Percentiles rank a stretch among this genome's conserved stretches.
Evolutionary conservation across 2,329 filamentous ascomycete genomes (phyloP).

Genomic region (Colletotrichum godetiae): DNA sequence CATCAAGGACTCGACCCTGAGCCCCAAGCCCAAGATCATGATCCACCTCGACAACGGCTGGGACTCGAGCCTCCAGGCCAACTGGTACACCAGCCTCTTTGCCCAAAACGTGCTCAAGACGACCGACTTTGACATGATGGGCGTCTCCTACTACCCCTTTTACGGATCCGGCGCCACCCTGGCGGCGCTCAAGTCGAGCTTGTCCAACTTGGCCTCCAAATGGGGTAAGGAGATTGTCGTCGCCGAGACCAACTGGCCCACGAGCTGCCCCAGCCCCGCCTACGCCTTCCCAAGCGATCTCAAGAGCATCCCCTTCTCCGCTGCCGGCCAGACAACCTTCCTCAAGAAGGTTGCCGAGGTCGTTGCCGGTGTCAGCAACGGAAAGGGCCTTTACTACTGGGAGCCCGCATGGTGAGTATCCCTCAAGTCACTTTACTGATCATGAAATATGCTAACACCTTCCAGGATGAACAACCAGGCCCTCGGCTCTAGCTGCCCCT

Average conservation of each 20-base stretch:
- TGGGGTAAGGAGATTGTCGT: conserved; percentile 77
- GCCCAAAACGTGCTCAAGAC: conserved; percentile 59
- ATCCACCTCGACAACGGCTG: conserved; percentile 83
- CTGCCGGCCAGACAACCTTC: conserved; percentile 71
- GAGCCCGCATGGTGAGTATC: conserved; percentile 68
- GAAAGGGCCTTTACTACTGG: conserved; percentile 77
- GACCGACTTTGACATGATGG: conserved; percentile 77
- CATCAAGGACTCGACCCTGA: conserved; percentile 71
- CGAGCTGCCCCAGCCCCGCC: conserved; percentile 67
- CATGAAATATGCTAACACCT: neutral
- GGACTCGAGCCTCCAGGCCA: conserved; percentile 74
- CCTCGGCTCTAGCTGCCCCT: conserved; percentile 73
- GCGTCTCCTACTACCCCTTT: conserved; percentile 80
- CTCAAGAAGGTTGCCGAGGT: conserved; percentile 68
- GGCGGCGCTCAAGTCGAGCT: conserved; percentile 62
- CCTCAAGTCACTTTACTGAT: neutral
- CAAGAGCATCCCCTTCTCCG: conserved; percentile 69
- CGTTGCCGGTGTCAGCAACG: conserved; percentile 63
- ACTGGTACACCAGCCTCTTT: conserved; percentile 72
- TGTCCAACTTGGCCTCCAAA: conserved; percentile 68
- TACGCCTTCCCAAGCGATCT: conserved; percentile 72
- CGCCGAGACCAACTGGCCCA: conserved; percentile 78
- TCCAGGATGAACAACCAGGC: conserved; percentile 66
- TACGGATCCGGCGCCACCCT: conserved; percentile 71
- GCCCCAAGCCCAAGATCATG: conserved; percentile 74